A percentile compares a stretch with the other conserved stretches of the same genome.
phyloP scores from a whole-genome alignment of 1,284 basidiomycete genomes.

The Volvariella surrecta region DNA sequence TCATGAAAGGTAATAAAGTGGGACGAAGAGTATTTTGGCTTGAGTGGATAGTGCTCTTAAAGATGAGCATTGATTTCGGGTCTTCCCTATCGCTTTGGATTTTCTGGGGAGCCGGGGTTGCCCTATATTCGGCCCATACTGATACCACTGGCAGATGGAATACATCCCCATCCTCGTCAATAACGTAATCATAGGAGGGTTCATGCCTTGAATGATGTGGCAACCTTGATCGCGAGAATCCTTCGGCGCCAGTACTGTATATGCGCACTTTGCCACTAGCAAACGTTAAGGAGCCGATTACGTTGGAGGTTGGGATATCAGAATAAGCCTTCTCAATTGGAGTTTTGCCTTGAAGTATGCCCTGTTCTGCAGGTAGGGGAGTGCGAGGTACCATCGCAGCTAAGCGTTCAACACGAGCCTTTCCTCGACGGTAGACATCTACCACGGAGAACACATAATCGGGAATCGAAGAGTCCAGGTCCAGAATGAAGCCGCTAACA shows the following conservation, averaged over 20 bases:
- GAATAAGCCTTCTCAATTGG: conserved; percentile 24
- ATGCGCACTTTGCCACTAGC: conserved; percentile 72
- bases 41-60: conserved; percentile 78
- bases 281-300: conserved; percentile 74
- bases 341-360: conserved; percentile 14
- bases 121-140: conserved; percentile 77
- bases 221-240: conserved; percentile 24
- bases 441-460: conserved; percentile 74
- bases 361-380: conserved; percentile 20
- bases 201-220: conserved; percentile 22
- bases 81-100: conserved; percentile 20
- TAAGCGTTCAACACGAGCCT: conserved; percentile 65
- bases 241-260: conserved; percentile 38
- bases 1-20: conserved; percentile 75
- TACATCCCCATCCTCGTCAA: conserved; percentile 49
- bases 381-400: conserved; percentile 39
- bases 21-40: conserved; percentile 80
- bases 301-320: conserved; percentile 42
- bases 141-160: conserved; percentile 76
- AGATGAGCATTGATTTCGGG: conserved; percentile 45
- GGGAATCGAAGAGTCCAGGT: conserved; percentile 77
- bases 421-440: conserved; percentile 80
- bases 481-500: conserved; percentile 82
- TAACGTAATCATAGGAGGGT: conserved; percentile 9
- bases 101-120: conserved; percentile 37